Conservation (phyloP, 2,329 filamentous ascomycete species). For the Calonectria naviculata region DNA sequence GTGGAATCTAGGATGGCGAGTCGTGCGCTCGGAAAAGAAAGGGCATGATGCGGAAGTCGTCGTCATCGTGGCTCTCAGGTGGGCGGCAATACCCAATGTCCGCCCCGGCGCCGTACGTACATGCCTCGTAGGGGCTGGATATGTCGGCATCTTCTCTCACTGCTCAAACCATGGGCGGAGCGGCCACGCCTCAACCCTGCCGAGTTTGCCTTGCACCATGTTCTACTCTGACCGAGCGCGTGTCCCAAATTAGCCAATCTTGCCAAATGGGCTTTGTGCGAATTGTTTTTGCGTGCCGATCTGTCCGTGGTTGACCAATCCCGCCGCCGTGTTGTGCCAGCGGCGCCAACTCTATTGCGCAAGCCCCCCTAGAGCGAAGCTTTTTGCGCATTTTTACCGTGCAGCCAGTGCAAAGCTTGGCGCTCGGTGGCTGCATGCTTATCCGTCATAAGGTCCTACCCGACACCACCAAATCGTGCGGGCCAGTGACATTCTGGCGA, state of each 20-base stretch:
- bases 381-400: slow-evolving; percentile 41
- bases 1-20: neutral
- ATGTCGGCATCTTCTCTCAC: slow-evolving; percentile 40
- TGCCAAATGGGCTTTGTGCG: neutral
- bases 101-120: neutral
- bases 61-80: slow-evolving; percentile 32
- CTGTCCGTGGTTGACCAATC: slow-evolving; percentile 37
- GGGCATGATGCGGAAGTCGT: slow-evolving; percentile 22
- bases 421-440: slow-evolving; percentile 42
- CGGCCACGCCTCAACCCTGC: slow-evolving; percentile 6
- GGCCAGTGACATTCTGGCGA: slow-evolving; percentile 4
- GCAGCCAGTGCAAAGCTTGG: slow-evolving; percentile 43
- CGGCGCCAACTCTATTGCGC: slow-evolving; percentile 34
- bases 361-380: slow-evolving; percentile 34
- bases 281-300: slow-evolving; percentile 34
- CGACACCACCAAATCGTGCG: slow-evolving; percentile 18
- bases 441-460: slow-evolving; percentile 33
- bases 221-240: slow-evolving; percentile 18
- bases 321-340: slow-evolving; percentile 25
- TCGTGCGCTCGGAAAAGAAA: slow-evolving; percentile 4
- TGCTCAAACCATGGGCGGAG: slow-evolving; percentile 2
- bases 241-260: slow-evolving; percentile 12
- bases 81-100: slow-evolving; percentile 1
- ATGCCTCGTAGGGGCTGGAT: slow-evolving; percentile 23
- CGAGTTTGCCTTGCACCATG: slow-evolving; percentile 8